Conservation (phyloP, 257 asterid genomes). For the Primulina huaijiensis region DNA sequence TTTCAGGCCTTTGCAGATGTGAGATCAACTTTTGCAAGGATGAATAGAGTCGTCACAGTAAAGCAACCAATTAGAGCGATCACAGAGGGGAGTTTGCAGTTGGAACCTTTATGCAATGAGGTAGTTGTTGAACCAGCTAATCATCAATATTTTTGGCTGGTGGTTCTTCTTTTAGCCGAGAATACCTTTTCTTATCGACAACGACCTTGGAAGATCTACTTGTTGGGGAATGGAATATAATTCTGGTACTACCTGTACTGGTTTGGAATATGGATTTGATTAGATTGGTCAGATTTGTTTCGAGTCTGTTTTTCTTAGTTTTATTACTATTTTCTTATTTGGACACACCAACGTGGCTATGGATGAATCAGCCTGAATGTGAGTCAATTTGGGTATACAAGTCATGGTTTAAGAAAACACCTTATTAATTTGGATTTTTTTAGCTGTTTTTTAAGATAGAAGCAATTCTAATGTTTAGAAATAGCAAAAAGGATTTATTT, state of each 20-base stretch:
- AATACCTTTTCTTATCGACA: neutral
- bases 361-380: neutral
- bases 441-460: neutral
- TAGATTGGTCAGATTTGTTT: neutral
- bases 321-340: neutral
- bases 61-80: constrained; percentile 48
- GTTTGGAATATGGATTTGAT: neutral
- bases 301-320: neutral
- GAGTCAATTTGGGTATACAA: neutral
- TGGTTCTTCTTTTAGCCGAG: constrained; percentile 3
- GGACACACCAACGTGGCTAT: neutral
- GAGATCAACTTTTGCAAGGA: constrained; percentile 44
- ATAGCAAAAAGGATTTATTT: neutral
- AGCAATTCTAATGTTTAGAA: too few species aligned
- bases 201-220: neutral
- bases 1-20: constrained; percentile 63
- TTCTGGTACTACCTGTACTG: neutral
- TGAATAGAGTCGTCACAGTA: constrained; percentile 34
- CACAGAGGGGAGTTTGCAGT: constrained; percentile 48
- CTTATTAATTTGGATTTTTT: too few species aligned
- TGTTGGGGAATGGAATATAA: neutral
- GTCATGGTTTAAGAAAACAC: neutral
- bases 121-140: constrained; percentile 29
- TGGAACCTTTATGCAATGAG: constrained; percentile 69
- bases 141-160: neutral